Conservation (phyloP, 1,284 basidiomycete species). For the Athelia sp. region DNA sequence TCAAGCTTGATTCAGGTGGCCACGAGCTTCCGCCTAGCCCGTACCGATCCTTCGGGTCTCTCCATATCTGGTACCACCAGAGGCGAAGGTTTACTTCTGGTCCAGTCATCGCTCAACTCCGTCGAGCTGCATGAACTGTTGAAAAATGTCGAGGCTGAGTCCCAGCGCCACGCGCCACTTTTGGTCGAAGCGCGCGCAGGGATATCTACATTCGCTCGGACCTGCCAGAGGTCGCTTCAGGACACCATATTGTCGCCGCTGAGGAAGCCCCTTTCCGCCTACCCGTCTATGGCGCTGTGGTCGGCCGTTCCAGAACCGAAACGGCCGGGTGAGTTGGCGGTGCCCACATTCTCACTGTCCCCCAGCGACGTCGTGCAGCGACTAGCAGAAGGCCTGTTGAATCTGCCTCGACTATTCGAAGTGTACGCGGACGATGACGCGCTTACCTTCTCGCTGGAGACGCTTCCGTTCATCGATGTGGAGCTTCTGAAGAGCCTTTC, state of each 20-base stretch:
- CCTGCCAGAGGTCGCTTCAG: conserved; percentile 77
- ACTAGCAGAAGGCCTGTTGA: conserved; percentile 89
- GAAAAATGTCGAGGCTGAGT: conserved; percentile 43
- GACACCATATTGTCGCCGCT: conserved; percentile 83
- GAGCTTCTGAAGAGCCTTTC: conserved; percentile 48
- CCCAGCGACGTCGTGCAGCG: conserved; percentile 87
- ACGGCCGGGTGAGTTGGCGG: conserved; percentile 59
- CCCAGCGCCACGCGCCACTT: conserved; percentile 30
- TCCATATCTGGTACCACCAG: conserved; percentile 58
- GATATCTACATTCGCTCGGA: conserved; percentile 62
- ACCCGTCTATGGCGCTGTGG: conserved; percentile 73
- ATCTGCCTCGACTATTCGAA: conserved; percentile 91
- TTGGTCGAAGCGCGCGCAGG: conserved; percentile 56
- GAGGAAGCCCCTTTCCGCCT: conserved; percentile 68
- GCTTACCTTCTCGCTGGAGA: conserved; percentile 83
- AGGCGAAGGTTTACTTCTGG: conserved; percentile 70
- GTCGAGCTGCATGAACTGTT: conserved; percentile 68
- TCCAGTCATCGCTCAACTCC: conserved; percentile 80
- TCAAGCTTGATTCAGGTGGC: conserved; percentile 58
- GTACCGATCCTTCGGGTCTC: conserved; percentile 48
- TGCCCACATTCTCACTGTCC: conserved; percentile 93
- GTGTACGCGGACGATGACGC: conserved; percentile 91
- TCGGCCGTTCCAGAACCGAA: conserved; percentile 42
- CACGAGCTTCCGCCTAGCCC: conserved; percentile 48
- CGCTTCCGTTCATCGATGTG: conserved; percentile 66